These are phyloP conservation scores for Trichoderma breve DNA, from an alignment of 2,329 filamentous ascomycete genomes.

Conservation along the genomic window DNA sequence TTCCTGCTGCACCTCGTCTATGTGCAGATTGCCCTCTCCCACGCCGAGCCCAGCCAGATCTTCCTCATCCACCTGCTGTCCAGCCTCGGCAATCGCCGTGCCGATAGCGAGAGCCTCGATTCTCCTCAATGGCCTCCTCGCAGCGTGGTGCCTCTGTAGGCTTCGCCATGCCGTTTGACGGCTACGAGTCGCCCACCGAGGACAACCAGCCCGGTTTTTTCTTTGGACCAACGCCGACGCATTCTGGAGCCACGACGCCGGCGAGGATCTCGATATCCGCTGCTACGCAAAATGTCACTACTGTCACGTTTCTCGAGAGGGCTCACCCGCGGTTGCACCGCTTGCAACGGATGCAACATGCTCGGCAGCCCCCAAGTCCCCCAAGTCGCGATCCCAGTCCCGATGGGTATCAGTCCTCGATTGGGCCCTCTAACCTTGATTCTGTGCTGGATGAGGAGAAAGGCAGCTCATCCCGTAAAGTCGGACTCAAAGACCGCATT, in stretches of 20 bases:
- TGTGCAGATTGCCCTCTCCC: constrained; percentile 50
- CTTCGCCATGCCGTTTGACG: constrained; percentile 18
- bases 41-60: constrained; percentile 47
- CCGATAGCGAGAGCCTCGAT: constrained; percentile 50
- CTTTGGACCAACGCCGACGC: constrained; percentile 23
- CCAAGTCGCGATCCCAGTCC: background rate
- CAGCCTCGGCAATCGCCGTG: constrained; percentile 46
- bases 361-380: background rate
- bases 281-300: background rate
- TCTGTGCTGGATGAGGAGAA: background rate
- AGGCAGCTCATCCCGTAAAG: constrained; percentile 27
- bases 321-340: background rate
- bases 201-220: constrained; percentile 33
- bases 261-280: background rate
- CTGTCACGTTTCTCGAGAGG: background rate
- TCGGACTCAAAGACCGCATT: constrained; percentile 50
- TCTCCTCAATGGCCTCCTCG: constrained; percentile 38
- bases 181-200: constrained; percentile 42
- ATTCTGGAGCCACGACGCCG: constrained; percentile 10
- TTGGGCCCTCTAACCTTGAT: constrained; percentile 2
- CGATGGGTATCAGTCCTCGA: background rate
- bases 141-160: constrained; percentile 19
- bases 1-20: constrained; percentile 55
- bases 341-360: background rate
- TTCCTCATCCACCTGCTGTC: constrained; percentile 48